Evolutionary conservation across 345 rosid genomes (phyloP).

Genomic region (Citrus maxima): DNA sequence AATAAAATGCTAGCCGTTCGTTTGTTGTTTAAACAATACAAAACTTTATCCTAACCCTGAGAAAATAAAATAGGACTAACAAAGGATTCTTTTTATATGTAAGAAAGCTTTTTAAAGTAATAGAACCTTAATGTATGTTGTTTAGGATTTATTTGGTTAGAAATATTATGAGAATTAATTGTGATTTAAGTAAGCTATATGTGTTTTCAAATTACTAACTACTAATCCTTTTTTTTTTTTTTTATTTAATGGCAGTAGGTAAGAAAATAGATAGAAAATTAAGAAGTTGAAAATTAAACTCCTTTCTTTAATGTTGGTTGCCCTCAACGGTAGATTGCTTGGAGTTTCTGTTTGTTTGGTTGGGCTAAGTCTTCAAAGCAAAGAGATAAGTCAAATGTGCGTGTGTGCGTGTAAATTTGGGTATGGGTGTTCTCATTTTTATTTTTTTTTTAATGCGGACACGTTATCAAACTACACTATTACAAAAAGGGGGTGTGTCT

Average conservation of each 20-base stretch:
- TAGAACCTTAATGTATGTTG: not conserved
- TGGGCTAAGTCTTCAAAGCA: constrained; percentile 1
- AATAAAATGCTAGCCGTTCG: not conserved
- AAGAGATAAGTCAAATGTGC: not conserved
- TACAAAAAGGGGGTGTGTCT: no score
- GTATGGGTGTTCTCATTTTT: no score
- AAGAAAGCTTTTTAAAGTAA: no score
- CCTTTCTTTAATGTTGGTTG: not conserved
- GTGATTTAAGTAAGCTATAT: not conserved
- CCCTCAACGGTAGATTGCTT: not conserved
- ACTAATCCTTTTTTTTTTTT: no score
- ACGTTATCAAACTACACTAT: no score
- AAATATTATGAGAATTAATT: not conserved
- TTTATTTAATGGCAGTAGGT: no score
- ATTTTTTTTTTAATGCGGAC: no score
- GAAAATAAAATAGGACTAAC: not conserved
- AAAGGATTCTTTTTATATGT: not conserved
- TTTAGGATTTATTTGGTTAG: not conserved
- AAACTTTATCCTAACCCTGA: not conserved
- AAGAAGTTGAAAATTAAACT: not conserved
- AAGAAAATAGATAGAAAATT: not conserved
- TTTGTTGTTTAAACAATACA: not conserved
- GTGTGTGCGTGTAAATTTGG: no score
- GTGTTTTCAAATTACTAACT: not conserved
- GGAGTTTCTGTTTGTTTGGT: not conserved